These are phyloP conservation scores for Phytophthora sojae DNA, from an alignment of 352 stramenopile genomes.

Conservation along the genomic window DNA sequence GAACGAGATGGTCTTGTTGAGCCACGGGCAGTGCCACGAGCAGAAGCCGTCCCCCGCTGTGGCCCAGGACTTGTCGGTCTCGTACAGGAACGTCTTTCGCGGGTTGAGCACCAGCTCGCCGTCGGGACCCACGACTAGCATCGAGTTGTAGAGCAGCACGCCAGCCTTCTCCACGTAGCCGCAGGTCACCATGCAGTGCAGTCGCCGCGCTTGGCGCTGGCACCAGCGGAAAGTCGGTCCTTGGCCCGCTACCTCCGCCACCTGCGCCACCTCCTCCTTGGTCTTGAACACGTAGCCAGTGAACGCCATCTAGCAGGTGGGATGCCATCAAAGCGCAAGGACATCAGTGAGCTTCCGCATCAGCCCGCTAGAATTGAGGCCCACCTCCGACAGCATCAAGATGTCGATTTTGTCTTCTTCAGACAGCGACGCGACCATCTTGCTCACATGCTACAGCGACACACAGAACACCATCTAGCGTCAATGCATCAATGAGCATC, in stretches of 20 bases:
- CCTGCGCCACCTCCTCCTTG: constrained; percentile 55
- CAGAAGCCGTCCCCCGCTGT: constrained; percentile 67
- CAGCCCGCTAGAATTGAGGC: too few species aligned
- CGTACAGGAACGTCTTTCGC: constrained; percentile 87
- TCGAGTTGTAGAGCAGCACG: constrained; percentile 74
- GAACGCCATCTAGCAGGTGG: constrained; percentile 69
- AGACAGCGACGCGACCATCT: constrained; percentile 66
- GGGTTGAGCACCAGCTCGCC: constrained; percentile 76
- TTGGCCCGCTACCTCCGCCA: constrained; percentile 66
- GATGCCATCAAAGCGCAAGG: too few species aligned
- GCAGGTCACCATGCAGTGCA: constrained; percentile 75
- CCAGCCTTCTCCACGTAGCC: constrained; percentile 69
- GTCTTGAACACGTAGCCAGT: constrained; percentile 83
- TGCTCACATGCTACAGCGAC: constrained; percentile 55
- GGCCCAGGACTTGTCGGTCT: constrained; percentile 86
- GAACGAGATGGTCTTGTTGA: constrained; percentile 82
- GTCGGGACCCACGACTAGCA: constrained; percentile 79
- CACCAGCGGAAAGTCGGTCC: constrained; percentile 78
- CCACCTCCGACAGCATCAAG: constrained; percentile 83
- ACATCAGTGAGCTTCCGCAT: too few species aligned
- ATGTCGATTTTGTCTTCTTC: constrained; percentile 64
- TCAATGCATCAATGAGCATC: too few species aligned
- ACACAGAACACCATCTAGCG: too few species aligned
- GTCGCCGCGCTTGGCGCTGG: constrained; percentile 59
- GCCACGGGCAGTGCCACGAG: constrained; percentile 79